Evolutionary conservation across 2,329 filamentous ascomycete genomes (phyloP).

Genomic region (Sphaceloma murrayae): DNA sequence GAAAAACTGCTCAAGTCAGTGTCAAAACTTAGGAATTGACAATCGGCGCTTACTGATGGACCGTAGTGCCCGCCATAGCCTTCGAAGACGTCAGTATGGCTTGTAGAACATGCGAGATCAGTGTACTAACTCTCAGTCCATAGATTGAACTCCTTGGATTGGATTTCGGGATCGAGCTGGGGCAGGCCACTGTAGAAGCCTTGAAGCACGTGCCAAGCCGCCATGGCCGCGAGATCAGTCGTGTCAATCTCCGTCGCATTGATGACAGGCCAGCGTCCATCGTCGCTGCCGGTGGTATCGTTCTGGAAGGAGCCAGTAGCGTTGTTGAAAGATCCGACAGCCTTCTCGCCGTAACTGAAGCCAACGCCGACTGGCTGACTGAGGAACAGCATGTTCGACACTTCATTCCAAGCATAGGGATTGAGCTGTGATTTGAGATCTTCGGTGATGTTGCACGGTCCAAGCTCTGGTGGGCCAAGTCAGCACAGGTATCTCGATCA

Average conservation of each 20-base stretch:
- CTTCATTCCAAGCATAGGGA: slow-evolving; percentile 51
- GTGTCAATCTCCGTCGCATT: slow-evolving; percentile 44
- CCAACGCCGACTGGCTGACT: slow-evolving; percentile 52
- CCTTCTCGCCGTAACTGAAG: slow-evolving; percentile 40
- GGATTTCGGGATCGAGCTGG: slow-evolving; percentile 39
- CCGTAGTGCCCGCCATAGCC: slow-evolving; percentile 43
- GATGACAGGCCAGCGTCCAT: slow-evolving; percentile 42
- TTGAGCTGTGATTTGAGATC: slow-evolving; percentile 36
- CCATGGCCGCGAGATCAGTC: slow-evolving; percentile 47
- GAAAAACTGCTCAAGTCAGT: too few species aligned
- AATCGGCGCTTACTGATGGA: too few species aligned
- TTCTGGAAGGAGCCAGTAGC: slow-evolving; percentile 40
- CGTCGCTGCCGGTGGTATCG: slow-evolving; percentile 33
- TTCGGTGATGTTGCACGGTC: slow-evolving; percentile 34
- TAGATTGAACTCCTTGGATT: slow-evolving; percentile 19
- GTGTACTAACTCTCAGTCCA: too few species aligned
- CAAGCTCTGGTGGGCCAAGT: slow-evolving; percentile 25
- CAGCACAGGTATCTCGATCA: neutral
- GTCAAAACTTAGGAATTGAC: too few species aligned
- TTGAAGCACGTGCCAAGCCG: slow-evolving; percentile 47
- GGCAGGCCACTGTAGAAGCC: slow-evolving; percentile 44
- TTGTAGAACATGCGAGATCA: too few species aligned
- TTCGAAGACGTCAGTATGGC: too few species aligned
- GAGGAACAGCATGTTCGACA: slow-evolving; percentile 52
- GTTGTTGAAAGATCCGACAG: slow-evolving; percentile 34